phyloP scores from a whole-genome alignment of 139 green algal species.

The Volvox africanus region DNA sequence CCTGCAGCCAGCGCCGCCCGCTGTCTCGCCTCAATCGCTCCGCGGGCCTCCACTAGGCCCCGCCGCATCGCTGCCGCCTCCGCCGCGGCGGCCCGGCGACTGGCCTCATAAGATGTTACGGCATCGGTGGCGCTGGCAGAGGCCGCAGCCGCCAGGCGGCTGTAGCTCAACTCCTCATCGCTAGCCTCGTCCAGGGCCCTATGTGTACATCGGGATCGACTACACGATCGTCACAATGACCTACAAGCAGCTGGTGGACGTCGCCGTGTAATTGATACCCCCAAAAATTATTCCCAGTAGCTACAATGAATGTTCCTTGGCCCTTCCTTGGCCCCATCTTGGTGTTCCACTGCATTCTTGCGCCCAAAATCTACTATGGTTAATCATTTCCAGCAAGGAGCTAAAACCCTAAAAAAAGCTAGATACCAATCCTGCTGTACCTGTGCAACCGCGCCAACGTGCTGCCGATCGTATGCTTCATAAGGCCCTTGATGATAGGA shows the following conservation, averaged over 20 bases:
- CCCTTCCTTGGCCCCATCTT: too few relatives aligned
- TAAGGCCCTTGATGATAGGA: constrained; percentile 31
- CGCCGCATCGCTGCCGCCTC: constrained; percentile 34
- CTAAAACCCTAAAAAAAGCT: too few relatives aligned
- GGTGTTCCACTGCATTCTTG: too few relatives aligned
- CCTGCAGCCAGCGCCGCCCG: constrained; percentile 19
- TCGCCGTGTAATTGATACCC: too few relatives aligned
- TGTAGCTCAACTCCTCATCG: constrained; percentile 39
- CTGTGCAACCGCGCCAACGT: constrained; percentile 32
- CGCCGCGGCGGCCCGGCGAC: constrained; percentile 5
- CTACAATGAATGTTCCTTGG: too few relatives aligned
- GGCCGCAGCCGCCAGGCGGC: not conserved
- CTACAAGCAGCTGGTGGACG: too few relatives aligned
- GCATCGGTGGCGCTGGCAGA: not conserved
- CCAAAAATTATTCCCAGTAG: too few relatives aligned
- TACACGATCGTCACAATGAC: too few relatives aligned
- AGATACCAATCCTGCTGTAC: not conserved
- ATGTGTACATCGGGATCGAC: not conserved
- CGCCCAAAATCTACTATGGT: too few relatives aligned
- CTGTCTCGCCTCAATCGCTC: constrained; percentile 31
- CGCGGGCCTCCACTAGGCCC: constrained; percentile 19
- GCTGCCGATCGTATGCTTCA: constrained; percentile 33
- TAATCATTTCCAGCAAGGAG: too few relatives aligned
- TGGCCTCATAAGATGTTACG: constrained; percentile 16
- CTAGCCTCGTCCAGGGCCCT: constrained; percentile 48